Base-by-base conservation (phyloP, 176 grass and related monocot species). In the Canna indica region DNA sequence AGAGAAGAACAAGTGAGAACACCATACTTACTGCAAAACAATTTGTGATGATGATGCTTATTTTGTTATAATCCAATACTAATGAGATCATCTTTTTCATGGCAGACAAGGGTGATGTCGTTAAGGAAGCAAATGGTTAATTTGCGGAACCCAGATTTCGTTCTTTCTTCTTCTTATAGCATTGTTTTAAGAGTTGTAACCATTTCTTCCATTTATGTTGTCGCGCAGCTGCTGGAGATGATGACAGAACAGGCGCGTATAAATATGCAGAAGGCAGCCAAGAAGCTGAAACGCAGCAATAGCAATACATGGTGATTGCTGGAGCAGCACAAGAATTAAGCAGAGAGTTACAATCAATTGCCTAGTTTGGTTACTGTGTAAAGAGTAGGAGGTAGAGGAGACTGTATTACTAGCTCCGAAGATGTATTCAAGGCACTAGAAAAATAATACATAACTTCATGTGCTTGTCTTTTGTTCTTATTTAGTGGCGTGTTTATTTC, bases 121-220 rank as follows among this genome's bases (percentile, higher is more conserved):
- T 46, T 73, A 22, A 83, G 79, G 79, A 88, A 85, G 66, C 76
- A 92, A 67, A 86, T 78, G 89, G 94, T 97, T 87, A 11, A 36
- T 36, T 18, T 1, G 18, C 33, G 72, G 29, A 27, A 15, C 67
- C 44, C 15, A 36, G 69, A 29, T 25, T 24, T 64, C 5, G n/a
- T n/a, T n/a, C n/a, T n/a, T n/a, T n/a, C n/a, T n/a, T n/a, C n/a
- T n/a, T n/a, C n/a, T n/a, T n/a, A n/a, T n/a, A n/a, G n/a, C n/a
- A n/a, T n/a, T n/a, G n/a, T n/a, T n/a, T n/a, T n/a, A n/a, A n/a
- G n/a, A n/a, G n/a, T n/a, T n/a, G n/a, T n/a, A n/a, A n/a, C n/a
- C n/a, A n/a, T n/a, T n/a, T n/a, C n/a, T n/a, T n/a, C n/a, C n/a
- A n/a, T n/a, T n/a, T n/a, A n/a, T 14, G 1, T 66, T 13, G 16